Evolutionary conservation across 2,329 filamentous ascomycete species (phyloP), one percentile per base, ranked within the genome.

Genomic region (Leptographium galeiforme): DNA sequence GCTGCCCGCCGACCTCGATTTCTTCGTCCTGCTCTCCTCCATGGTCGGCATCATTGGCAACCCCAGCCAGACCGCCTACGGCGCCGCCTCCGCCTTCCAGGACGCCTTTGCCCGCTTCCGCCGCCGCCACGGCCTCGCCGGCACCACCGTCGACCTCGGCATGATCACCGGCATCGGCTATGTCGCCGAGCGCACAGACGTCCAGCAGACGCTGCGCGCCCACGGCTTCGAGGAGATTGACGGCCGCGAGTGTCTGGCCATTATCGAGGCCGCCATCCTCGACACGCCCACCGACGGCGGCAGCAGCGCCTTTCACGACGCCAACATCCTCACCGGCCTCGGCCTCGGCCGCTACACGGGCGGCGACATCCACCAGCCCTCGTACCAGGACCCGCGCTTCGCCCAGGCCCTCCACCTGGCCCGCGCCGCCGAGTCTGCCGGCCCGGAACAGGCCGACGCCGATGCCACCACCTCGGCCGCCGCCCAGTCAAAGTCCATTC

Each of bases 61-160:
- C 44, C 61, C 62, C n/a, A 64, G 63, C 2, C 70, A 73, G 51
- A 61, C 66, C 33, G 71, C 70, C 53, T 74, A 75, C 52, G 62
- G 65, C 1, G 67, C 70, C 0, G 70, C 61, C 11, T 73, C 72
- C 54, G 57, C 64, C 5, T 73, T 69, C 62, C 60, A 71, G 25
- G 68, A 72, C 50, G 63, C 66, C 2, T 67, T 73, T 39, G 66
- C 66, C 5, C 55, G 56, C 11, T 70, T 68, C 55, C 66, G 71
- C 4, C 59, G 59, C 2, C 41, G 34, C 1, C 61, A 59, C 1
- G 67, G 69, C 3, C 62, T 70, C 1, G 57, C 61, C 0, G 72
- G 68, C 12, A 58, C 63, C 12, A 57, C 61, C 0, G 60, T 75
- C 7, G 63, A 74, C 52, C 62, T 75, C 4, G 70, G 71, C 0